Evolutionary conservation across 1,284 basidiomycete species (phyloP), one percentile per base, ranked within the genome.

Genomic region (Ustilago shanxiensis): DNA sequence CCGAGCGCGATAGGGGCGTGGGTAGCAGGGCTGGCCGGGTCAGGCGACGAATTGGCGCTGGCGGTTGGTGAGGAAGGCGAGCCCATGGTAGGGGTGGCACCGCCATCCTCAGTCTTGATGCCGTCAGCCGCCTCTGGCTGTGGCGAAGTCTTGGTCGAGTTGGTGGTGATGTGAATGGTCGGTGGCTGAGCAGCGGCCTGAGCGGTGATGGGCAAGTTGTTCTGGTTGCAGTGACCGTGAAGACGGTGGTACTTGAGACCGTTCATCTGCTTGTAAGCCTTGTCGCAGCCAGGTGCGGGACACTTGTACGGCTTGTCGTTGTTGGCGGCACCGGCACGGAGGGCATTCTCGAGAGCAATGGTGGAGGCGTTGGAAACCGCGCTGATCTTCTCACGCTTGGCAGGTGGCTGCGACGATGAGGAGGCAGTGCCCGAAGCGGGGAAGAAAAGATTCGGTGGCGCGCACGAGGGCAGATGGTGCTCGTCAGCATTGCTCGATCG

Each of bases 201-300:
- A 1, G 76, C 59, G 18, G 66, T 63, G 53, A 74, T 72, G 31
- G 77, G 77, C 16, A 80, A 66, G 53, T 73, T 79, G 70, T 80
- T 86, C 64, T 84, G 83, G 65, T 86, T 86, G 88, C 95, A 98
- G 79, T 93, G 93, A 3, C 96, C 93, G 85, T 95, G 93, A 20
- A 94, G 92, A 87, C 95, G 92, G 88, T 99, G 96, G 87, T 98
- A 98, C 89, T 99, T 98, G 82, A 99, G 89, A 1, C 93, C 93
- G 84, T 94, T 94, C 70, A 94, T 95, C 88, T 98, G 96, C 89
- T 98, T 98, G 90, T 99, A 99, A 51, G 91, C 92, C 90, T 99
- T 99, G 89, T 95, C 95, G 89, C 96, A 99, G 64, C 97, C 96
- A 0, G 93, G 92, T 81, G 96, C 96, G 16, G 95, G 95, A 88